Conservation (phyloP, 1,284 basidiomycete species). For the Ceratobasidium papillatum region DNA sequence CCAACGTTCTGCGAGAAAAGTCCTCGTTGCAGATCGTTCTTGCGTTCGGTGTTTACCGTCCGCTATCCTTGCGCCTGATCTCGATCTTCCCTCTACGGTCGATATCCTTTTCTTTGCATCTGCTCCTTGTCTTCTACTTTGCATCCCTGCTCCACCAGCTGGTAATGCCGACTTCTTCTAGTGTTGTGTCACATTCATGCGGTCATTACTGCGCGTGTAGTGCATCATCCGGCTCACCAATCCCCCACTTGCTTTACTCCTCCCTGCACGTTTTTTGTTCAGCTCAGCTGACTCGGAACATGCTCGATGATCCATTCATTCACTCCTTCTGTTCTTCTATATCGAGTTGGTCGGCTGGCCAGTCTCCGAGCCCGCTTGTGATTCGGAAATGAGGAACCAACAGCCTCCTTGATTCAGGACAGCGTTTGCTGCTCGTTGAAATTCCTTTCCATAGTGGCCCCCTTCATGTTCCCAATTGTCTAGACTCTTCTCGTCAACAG, state of each 20-base stretch:
- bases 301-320: background rate
- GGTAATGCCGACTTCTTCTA: background rate
- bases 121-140: constrained; percentile 4
- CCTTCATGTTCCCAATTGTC: background rate
- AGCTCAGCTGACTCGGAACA: constrained; percentile 21
- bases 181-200: background rate
- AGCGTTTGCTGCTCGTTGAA: background rate
- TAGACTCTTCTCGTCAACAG: background rate
- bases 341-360: background rate
- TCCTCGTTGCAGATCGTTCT: constrained; percentile 11
- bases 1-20: background rate
- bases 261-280: background rate
- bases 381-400: background rate
- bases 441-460: background rate
- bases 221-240: constrained; percentile 4
- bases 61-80: constrained; percentile 5
- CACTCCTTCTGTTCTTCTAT: background rate
- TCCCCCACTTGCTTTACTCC: background rate
- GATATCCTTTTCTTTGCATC: constrained; percentile 9
- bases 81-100: background rate
- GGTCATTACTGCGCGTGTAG: background rate
- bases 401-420: background rate
- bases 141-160: constrained; percentile 4
- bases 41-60: constrained; percentile 17
- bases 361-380: background rate